Evolutionary conservation across 371 early-diverging fungal species (phyloP).

Genomic region (Batkoa obscura): DNA sequence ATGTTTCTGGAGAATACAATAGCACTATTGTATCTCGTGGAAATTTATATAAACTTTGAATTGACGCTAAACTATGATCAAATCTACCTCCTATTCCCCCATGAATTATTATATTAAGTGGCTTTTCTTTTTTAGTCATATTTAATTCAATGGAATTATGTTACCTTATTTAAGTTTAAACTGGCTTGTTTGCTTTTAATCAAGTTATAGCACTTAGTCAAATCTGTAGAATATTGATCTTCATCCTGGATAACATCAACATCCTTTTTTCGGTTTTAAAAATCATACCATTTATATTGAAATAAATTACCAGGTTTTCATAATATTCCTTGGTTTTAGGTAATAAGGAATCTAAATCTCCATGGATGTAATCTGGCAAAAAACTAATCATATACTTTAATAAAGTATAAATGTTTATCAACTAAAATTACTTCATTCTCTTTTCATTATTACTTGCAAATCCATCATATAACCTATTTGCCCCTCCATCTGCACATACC

Average conservation of each 20-base stretch:
- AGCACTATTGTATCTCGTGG: neutral
- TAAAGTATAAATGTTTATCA: neutral
- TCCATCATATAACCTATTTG: slow-evolving; percentile 58
- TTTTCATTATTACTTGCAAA: slow-evolving; percentile 1
- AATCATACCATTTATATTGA: neutral
- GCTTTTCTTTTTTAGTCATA: neutral
- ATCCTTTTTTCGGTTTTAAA: slow-evolving; percentile 13
- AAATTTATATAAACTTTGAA: slow-evolving; percentile 42
- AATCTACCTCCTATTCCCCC: slow-evolving; percentile 79
- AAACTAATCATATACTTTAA: slow-evolving; percentile 18
- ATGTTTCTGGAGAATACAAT: neutral
- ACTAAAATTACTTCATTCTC: neutral
- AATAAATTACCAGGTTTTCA: too few relatives aligned
- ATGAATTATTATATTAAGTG: slow-evolving; percentile 37
- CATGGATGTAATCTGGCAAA: slow-evolving; percentile 59
- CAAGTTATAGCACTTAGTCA: slow-evolving; percentile 55
- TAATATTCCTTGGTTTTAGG: slow-evolving; percentile 43
- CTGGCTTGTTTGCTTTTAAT: slow-evolving; percentile 10
- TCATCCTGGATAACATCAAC: slow-evolving; percentile 22
- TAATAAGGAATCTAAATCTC: slow-evolving; percentile 71
- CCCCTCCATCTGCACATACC: slow-evolving; percentile 80
- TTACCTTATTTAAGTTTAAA: slow-evolving; percentile 11
- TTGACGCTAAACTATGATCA: slow-evolving; percentile 66
- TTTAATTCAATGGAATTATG: neutral
- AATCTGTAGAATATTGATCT: slow-evolving; percentile 65